Evolutionary conservation across 257 asterid genomes (phyloP).

Genomic region (Ocimum tenuiflorum): DNA sequence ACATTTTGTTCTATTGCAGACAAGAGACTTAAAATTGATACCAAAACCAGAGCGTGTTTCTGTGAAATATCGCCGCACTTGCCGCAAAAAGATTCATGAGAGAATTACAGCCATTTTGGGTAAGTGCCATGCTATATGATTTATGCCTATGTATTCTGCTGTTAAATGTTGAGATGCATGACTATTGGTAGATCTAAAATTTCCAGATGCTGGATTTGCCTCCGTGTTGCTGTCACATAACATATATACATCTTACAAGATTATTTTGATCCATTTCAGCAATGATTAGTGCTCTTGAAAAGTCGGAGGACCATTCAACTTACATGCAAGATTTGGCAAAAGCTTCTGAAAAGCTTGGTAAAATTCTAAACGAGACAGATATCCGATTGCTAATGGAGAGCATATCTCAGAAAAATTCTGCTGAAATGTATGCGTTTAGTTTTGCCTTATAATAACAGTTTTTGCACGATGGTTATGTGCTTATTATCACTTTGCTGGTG

Average conservation of each 20-base stretch:
- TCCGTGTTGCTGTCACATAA: too few species aligned
- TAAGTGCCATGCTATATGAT: slow-evolving; percentile 19
- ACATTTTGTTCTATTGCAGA: slow-evolving; percentile 35
- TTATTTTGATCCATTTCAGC: slow-evolving; percentile 43
- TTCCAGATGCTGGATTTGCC: not conserved
- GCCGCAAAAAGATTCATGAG: slow-evolving; percentile 72
- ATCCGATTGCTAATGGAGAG: slow-evolving; percentile 47
- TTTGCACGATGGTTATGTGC: slow-evolving; percentile 10
- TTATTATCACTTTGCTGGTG: slow-evolving; percentile 21
- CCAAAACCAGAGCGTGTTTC: slow-evolving; percentile 46
- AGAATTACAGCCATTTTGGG: slow-evolving; percentile 63
- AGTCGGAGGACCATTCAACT: slow-evolving; percentile 35
- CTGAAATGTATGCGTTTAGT: slow-evolving; percentile 50
- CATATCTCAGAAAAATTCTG: slow-evolving; percentile 44
- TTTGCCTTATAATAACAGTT: slow-evolving; percentile 1
- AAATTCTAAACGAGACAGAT: slow-evolving; percentile 60
- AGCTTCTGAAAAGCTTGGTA: slow-evolving; percentile 58
- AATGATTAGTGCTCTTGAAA: slow-evolving; percentile 47
- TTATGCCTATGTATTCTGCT: not conserved
- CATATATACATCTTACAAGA: not conserved
- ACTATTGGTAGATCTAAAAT: not conserved
- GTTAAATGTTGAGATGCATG: not conserved
- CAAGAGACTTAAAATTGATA: slow-evolving; percentile 65
- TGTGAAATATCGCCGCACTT: slow-evolving; percentile 54
- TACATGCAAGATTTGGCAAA: slow-evolving; percentile 42